phyloP scores from a whole-genome alignment of 2,329 filamentous ascomycete species.

The Colletotrichum graminicola region DNA sequence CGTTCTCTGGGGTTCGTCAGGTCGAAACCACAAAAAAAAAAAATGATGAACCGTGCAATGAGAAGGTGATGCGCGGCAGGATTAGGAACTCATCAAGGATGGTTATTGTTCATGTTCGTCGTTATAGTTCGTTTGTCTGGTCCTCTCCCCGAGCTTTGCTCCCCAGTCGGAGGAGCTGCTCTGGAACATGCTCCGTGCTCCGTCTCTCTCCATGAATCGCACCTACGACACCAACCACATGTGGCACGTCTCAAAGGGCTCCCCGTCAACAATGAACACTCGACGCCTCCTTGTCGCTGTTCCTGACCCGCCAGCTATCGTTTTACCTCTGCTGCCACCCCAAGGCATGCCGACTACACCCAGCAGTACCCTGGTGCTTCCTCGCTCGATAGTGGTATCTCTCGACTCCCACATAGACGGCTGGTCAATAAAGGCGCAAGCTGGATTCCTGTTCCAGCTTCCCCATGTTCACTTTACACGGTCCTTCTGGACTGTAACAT shows the following conservation, averaged over 20 bases:
- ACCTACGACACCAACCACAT: not conserved
- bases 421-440: not conserved
- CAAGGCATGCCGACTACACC: not conserved
- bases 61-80: not conserved
- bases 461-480: not conserved
- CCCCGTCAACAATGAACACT: not conserved
- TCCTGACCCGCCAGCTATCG: not conserved
- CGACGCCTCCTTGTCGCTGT: not conserved
- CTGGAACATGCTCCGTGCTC: not conserved
- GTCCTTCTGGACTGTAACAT: not conserved
- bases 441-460: not conserved
- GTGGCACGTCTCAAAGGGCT: not conserved
- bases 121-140: slow-evolving; percentile 9
- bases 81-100: not conserved
- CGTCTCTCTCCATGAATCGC: not conserved
- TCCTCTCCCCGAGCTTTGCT: not conserved
- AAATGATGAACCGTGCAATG: too few relatives aligned
- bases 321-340: not conserved
- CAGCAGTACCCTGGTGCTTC: too few relatives aligned
- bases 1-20: not conserved
- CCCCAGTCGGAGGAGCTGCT: not conserved
- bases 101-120: not conserved
- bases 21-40: not conserved
- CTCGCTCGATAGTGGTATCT: not conserved
- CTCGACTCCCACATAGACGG: not conserved